Base-by-base conservation (phyloP, 2,329 filamentous ascomycete species). In the Pseudogymnoascus sp. region DNA sequence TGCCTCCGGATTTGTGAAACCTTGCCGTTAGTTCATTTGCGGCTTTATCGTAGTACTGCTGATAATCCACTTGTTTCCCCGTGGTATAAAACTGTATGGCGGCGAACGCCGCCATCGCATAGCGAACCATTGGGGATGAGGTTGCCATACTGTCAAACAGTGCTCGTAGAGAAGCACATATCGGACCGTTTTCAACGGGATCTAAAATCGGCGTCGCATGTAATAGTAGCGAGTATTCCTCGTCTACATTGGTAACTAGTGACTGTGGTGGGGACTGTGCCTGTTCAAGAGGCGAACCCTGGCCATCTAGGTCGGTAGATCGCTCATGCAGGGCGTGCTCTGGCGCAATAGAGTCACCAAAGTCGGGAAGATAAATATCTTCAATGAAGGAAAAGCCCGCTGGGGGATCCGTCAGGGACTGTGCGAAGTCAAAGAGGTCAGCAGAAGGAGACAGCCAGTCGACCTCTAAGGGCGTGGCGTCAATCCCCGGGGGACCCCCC, bases 191-290 rank as follows among this genome's bases (percentile, higher is more conserved):
- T 35, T 56, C 50, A 19, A 56, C 50, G 35, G 50, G 50, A 21
- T 56, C 50, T 33, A 56, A 35, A 33, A 56, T 56, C 29, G 50
- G 50, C n/a, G 50, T 56, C 17, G 50, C 50, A 19, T 56, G 50
- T 56, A 56, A 56, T 35, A 56, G 50, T 35, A 56, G 50, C 50
- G 50, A 56, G 29, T 56, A 56, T 56, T 56, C 50, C 50, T 56
- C 50, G 50, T 56, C 50, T 35, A 56, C 50, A 33, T 56, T 33
- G n/a, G 50, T 56, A 21, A 33, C 50, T 56, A 56, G 50, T 29
- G 50, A 33, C 29, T 56, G 50, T 15, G n/a, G 29, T 56, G 29
- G 50, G 50, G 50, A 33, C 50, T 33, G 29, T 35, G 50, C 29
- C 50, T 29, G 9, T 33, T 5, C 50, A 33, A n/a, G 50, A 35